These are phyloP conservation scores for Diversispora epigaea DNA, from an alignment of 192 early-diverging fungal genomes.

Conservation along the genomic window DNA sequence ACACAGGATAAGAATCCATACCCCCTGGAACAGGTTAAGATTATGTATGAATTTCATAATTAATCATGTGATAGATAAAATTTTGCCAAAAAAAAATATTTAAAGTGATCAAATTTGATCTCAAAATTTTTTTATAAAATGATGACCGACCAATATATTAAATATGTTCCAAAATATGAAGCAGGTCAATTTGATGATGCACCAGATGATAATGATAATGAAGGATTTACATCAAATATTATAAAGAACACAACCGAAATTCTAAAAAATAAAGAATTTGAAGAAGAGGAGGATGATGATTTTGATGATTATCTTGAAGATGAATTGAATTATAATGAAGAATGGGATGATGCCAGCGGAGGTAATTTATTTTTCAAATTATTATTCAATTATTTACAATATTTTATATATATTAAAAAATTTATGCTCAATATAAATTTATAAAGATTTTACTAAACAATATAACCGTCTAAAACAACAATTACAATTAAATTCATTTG, in stretches of 20 bases:
- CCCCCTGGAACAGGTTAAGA: too few relatives aligned
- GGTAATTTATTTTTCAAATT: slow-evolving; percentile 37
- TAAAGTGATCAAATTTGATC: too few relatives aligned
- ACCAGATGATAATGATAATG: slow-evolving; percentile 2
- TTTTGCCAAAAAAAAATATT: too few relatives aligned
- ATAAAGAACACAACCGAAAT: neutral
- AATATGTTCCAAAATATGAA: neutral
- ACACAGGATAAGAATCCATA: too few relatives aligned
- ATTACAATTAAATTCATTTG: slow-evolving; percentile 44
- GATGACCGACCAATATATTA: neutral
- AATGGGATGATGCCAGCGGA: slow-evolving; percentile 76
- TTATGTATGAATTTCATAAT: too few relatives aligned
- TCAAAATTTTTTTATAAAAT: too few relatives aligned
- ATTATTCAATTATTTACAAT: neutral
- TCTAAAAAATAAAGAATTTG: neutral
- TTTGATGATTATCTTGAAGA: slow-evolving; percentile 65
- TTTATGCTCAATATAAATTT: neutral
- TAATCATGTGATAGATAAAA: too few relatives aligned
- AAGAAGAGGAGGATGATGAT: slow-evolving; percentile 54
- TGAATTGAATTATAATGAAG: slow-evolving; percentile 77
- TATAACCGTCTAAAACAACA: slow-evolving; percentile 82
- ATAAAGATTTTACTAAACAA: slow-evolving; percentile 88
- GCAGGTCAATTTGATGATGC: slow-evolving; percentile 31
- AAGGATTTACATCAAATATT: neutral
- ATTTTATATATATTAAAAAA: neutral